These are phyloP conservation scores for Leucocoprinus gongylophorus DNA, from an alignment of 1,284 basidiomycete genomes.

Conservation along the genomic window DNA sequence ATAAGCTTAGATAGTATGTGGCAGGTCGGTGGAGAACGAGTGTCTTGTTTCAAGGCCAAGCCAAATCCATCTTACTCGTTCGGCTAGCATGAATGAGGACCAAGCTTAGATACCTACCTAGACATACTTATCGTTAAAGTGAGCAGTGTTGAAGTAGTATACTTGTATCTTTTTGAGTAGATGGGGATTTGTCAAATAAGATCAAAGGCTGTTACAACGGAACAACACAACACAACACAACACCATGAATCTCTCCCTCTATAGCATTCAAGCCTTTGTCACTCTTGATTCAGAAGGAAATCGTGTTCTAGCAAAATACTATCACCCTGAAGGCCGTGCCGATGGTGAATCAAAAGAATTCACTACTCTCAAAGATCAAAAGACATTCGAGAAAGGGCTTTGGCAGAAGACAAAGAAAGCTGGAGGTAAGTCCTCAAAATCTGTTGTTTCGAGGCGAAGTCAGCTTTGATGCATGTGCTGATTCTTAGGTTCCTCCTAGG, in stretches of 20 bases:
- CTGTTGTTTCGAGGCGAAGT: background rate
- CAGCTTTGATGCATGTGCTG: background rate
- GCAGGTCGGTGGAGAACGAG: background rate
- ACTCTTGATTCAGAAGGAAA: constrained; percentile 93
- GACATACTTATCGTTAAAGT: too few relatives aligned
- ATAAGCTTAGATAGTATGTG: too few relatives aligned
- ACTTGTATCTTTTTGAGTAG: too few relatives aligned
- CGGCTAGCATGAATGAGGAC: background rate
- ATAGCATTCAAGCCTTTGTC: constrained; percentile 82
- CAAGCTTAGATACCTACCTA: too few relatives aligned
- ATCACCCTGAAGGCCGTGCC: constrained; percentile 66
- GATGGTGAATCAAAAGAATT: constrained; percentile 60
- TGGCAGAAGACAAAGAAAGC: constrained; percentile 94
- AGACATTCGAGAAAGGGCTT: constrained; percentile 90
- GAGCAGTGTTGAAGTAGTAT: too few relatives aligned
- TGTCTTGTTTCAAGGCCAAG: background rate
- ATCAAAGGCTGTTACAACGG: background rate
- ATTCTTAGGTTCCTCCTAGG: constrained; percentile 41
- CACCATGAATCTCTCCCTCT: constrained; percentile 74
- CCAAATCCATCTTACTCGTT: background rate
- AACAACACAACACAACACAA: constrained; percentile 5
- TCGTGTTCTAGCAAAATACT: constrained; percentile 95
- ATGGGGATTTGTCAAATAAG: background rate
- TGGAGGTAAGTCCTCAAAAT: constrained; percentile 51
- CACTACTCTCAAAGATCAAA: constrained; percentile 83